Evolutionary conservation across 176 grass and related monocot species (phyloP).

Genomic region (Pharus latifolius): DNA sequence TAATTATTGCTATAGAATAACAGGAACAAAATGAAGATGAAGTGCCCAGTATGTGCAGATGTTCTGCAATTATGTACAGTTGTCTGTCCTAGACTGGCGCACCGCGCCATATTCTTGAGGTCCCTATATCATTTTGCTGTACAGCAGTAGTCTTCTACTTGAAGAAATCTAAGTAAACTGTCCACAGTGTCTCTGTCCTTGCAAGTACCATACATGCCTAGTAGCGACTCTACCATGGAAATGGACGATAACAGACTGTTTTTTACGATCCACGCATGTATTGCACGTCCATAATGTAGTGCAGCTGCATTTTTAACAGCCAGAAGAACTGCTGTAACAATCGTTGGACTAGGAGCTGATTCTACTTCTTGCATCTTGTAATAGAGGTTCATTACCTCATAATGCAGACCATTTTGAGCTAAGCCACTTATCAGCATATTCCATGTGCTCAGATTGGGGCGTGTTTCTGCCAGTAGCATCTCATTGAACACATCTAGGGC

Average conservation of each 20-base stretch:
- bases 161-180: constrained; percentile 23
- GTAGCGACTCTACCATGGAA: constrained; percentile 12
- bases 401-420: constrained; percentile 38
- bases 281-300: constrained; percentile 4
- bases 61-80: background rate
- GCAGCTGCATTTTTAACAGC: constrained; percentile 3
- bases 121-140: background rate
- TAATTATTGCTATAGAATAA: background rate
- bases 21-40: background rate
- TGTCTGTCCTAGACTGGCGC: background rate
- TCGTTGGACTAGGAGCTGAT: constrained; percentile 44
- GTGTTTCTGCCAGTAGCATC: constrained; percentile 56
- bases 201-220: constrained; percentile 33
- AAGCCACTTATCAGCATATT: constrained; percentile 40
- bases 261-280: constrained; percentile 29
- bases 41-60: background rate
- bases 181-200: background rate
- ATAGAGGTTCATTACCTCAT: constrained; percentile 34
- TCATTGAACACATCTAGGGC: constrained; percentile 38
- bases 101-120: background rate
- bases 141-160: background rate
- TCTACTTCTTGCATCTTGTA: constrained; percentile 49
- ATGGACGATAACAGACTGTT: constrained; percentile 27
- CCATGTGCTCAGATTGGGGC: constrained; percentile 52
- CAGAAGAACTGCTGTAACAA: constrained; percentile 44